Evolutionary conservation across 495 filamentous ascomycete species (phyloP).

Genomic region (Chlorociboria aeruginascens): DNA sequence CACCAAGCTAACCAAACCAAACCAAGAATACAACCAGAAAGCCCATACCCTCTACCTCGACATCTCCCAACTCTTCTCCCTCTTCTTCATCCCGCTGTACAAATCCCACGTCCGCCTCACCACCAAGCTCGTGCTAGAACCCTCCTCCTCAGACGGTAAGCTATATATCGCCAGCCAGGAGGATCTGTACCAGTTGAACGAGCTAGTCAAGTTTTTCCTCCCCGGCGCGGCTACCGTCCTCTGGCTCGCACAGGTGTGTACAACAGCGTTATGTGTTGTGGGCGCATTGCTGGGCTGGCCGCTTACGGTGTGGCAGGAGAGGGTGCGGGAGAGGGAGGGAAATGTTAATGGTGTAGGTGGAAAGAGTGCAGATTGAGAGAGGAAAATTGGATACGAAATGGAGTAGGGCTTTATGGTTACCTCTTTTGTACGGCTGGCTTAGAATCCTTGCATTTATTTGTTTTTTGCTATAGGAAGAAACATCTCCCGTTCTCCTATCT

Average conservation of each 20-base stretch:
- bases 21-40: slow-evolving; percentile 52
- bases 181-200: slow-evolving; percentile 70
- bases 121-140: slow-evolving; percentile 56
- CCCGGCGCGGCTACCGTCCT: slow-evolving; percentile 37
- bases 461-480: too few species aligned
- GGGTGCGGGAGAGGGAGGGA: not conserved
- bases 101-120: slow-evolving; percentile 53
- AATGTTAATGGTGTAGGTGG: slow-evolving; percentile 3
- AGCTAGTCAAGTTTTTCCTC: slow-evolving; percentile 60
- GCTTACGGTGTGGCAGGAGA: slow-evolving; percentile 38
- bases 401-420: not conserved
- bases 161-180: slow-evolving; percentile 69
- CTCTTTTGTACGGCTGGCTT: not conserved
- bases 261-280: slow-evolving; percentile 49
- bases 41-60: slow-evolving; percentile 56
- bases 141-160: slow-evolving; percentile 14
- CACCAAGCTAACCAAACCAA: slow-evolving; percentile 1
- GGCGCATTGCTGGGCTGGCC: slow-evolving; percentile 41
- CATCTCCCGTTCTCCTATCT: too few species aligned
- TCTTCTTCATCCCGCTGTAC: slow-evolving; percentile 69
- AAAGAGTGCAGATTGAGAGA: not conserved
- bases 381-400: not conserved
- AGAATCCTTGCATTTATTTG: too few species aligned
- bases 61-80: slow-evolving; percentile 58
- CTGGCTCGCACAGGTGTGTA: slow-evolving; percentile 45